phyloP scores from a whole-genome alignment of 108 stramenopile species.

The Pseudonitzschia pungens region DNA sequence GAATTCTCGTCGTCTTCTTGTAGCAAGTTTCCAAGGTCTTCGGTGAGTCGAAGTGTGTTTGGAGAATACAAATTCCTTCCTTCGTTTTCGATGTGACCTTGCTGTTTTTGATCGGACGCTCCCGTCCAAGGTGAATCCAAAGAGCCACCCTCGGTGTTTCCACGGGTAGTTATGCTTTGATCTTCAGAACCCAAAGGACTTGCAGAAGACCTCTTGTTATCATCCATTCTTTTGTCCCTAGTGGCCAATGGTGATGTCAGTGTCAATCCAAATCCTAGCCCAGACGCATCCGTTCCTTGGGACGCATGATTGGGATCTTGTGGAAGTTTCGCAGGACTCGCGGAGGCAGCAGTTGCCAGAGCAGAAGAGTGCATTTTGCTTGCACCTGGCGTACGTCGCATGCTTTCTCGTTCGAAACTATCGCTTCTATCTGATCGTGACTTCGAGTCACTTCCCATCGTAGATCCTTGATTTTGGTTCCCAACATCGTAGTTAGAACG shows the following conservation, averaged over 20 bases:
- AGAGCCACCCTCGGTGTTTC: background rate
- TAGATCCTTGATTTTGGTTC: background rate
- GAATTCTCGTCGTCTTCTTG: conserved; percentile 64
- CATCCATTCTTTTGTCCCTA: background rate
- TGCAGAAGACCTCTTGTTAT: background rate
- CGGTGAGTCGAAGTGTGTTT: conserved; percentile 67
- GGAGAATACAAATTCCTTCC: conserved; percentile 60
- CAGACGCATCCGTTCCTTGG: conserved; percentile 22
- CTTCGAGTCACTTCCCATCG: background rate
- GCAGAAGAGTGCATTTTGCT: conserved; percentile 37
- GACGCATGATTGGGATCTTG: conserved; percentile 2
- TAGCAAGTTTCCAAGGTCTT: conserved; percentile 71
- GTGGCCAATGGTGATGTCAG: conserved; percentile 25
- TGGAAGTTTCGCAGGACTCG: conserved; percentile 1
- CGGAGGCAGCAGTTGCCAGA: background rate
- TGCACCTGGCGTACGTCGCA: conserved; percentile 51
- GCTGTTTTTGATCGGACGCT: background rate
- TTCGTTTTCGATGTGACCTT: background rate
- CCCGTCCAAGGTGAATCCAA: conserved; percentile 13
- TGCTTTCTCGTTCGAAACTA: conserved; percentile 8
- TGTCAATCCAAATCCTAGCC: conserved; percentile 44
- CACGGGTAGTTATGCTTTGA: background rate
- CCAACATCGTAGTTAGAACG: conserved; percentile 20
- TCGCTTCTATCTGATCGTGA: background rate
- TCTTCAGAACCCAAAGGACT: background rate